Conservation (phyloP, 2,329 filamentous ascomycete genomes). For the Xylaria sp. region DNA sequence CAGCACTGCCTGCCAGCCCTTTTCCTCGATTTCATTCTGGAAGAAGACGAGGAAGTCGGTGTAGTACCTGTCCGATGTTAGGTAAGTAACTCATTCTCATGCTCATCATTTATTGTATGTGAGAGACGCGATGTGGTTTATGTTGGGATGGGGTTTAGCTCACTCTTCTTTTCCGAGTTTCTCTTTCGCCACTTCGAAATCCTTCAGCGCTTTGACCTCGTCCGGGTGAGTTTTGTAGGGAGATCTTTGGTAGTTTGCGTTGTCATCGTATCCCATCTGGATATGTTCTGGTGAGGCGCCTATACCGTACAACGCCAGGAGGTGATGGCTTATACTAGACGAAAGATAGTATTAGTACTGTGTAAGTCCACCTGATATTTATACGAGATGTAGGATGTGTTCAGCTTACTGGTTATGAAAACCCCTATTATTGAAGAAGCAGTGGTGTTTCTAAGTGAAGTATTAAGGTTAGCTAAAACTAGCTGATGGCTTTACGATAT, state of each 20-base stretch:
- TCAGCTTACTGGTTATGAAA: constrained; percentile 81
- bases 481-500: not conserved
- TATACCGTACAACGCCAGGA: constrained; percentile 81
- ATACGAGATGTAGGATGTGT: not conserved
- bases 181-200: constrained; percentile 65
- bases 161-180: constrained; percentile 69
- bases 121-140: not conserved
- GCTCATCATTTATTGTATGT: not conserved
- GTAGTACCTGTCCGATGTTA: constrained; percentile 62
- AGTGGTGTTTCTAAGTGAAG: constrained; percentile 67
- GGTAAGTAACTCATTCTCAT: not conserved
- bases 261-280: constrained; percentile 71
- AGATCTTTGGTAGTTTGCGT: constrained; percentile 73
- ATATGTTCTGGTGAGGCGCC: constrained; percentile 72
- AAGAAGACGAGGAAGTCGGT: constrained; percentile 82
- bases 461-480: not conserved
- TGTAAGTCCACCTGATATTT: not conserved
- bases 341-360: constrained; percentile 23
- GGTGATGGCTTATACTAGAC: constrained; percentile 72
- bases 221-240: constrained; percentile 57
- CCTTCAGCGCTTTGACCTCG: constrained; percentile 65
- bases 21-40: constrained; percentile 73
- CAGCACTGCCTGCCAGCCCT: constrained; percentile 71
- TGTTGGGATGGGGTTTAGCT: constrained; percentile 18
- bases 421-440: constrained; percentile 79